phyloP scores from a whole-genome alignment of 2,329 filamentous ascomycete species.

The Ophiosphaerella narmari region DNA sequence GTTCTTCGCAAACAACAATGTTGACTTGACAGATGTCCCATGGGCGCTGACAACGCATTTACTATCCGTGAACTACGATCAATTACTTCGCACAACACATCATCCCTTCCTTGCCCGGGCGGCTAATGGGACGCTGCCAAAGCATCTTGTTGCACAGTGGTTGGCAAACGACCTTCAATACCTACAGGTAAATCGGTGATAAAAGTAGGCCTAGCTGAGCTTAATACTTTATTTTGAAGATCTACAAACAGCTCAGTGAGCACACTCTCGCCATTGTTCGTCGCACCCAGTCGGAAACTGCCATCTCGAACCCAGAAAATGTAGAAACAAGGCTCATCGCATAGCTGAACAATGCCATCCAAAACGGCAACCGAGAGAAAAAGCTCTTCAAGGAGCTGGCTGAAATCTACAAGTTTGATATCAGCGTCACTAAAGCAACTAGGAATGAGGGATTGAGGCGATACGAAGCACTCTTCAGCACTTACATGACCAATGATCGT shows the following conservation, averaged over 20 bases:
- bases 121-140: constrained; percentile 37
- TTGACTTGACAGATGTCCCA: constrained; percentile 25
- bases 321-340: constrained; percentile 30
- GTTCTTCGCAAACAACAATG: constrained; percentile 13
- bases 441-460: constrained; percentile 35
- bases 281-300: constrained; percentile 10
- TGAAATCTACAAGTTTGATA: constrained; percentile 29
- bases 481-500: constrained; percentile 6
- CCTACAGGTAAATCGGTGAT: constrained; percentile 6
- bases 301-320: constrained; percentile 18
- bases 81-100: constrained; percentile 36
- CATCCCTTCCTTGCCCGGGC: constrained; percentile 37
- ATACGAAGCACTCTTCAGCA: constrained; percentile 35
- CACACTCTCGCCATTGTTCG: constrained; percentile 14
- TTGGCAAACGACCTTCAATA: constrained; percentile 43
- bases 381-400: constrained; percentile 39
- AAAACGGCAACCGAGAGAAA: constrained; percentile 40
- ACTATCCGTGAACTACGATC: constrained; percentile 28
- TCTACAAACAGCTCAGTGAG: constrained; percentile 26
- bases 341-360: constrained; percentile 38
- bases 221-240: constrained; percentile 6
- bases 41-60: constrained; percentile 39
- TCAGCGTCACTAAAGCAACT: constrained; percentile 16
- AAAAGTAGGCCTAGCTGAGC: too few species aligned
- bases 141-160: constrained; percentile 38